Evolutionary conservation across 2,329 filamentous ascomycete species (phyloP).

Genomic region (Thermothelomyces thermophilus): DNA sequence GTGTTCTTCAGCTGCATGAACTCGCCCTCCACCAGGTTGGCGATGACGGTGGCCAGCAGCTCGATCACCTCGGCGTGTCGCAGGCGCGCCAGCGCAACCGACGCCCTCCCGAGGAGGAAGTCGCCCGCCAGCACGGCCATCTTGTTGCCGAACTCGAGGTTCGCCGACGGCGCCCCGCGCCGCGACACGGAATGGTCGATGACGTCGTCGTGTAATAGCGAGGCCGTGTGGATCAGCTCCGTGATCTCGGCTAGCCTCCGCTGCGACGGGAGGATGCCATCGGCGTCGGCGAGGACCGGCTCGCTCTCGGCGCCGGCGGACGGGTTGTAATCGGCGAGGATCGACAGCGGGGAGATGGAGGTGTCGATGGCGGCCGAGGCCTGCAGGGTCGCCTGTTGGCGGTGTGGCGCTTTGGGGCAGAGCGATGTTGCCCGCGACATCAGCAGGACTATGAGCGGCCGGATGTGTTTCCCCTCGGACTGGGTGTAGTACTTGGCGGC

Average conservation of each 20-base stretch:
- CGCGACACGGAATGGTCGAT: constrained; percentile 87
- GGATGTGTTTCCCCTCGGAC: constrained; percentile 92
- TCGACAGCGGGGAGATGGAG: constrained; percentile 47
- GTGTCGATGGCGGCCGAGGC: constrained; percentile 44
- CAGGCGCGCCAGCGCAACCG: constrained; percentile 82
- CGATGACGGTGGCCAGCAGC: constrained; percentile 90
- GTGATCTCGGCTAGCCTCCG: constrained; percentile 91
- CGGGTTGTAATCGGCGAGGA: constrained; percentile 79
- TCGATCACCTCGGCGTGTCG: constrained; percentile 93
- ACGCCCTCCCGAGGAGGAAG: constrained; percentile 87
- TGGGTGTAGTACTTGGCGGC: constrained; percentile 98
- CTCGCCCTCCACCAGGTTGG: constrained; percentile 95
- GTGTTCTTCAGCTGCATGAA: constrained; percentile 99
- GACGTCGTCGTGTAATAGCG: constrained; percentile 94
- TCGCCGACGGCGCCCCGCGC: constrained; percentile 79
- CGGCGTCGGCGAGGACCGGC: constrained; percentile 43
- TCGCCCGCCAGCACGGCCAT: constrained; percentile 98
- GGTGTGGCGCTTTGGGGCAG: constrained; percentile 51
- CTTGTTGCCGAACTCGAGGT: constrained; percentile 95
- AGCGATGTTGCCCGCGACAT: constrained; percentile 93
- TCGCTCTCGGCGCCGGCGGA: constrained; percentile 42
- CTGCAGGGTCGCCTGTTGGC: constrained; percentile 36
- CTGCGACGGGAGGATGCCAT: constrained; percentile 80
- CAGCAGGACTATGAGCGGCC: constrained; percentile 87
- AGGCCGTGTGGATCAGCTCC: constrained; percentile 94